Base-by-base conservation (phyloP, 345 rosid species). In the Brassica nigra region DNA sequence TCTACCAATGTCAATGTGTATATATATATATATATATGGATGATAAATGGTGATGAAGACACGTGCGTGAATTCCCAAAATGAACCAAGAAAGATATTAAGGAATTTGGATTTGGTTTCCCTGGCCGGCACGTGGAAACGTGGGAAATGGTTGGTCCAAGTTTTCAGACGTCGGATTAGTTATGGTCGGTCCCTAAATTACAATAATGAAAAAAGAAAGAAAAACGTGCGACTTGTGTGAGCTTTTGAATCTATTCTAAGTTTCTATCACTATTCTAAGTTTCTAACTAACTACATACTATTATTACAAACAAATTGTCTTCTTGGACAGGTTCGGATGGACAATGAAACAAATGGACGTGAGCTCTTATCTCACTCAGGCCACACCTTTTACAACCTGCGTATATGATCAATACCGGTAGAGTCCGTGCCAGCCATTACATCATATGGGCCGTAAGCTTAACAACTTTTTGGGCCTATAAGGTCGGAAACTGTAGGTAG, bases 121-220 rank as follows among this genome's bases (percentile, higher is more conserved):
- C 58, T 58, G 82, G 78, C 8, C 82, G 82, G 82, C 39, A 66
- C 61, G 73, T 71, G 58, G 9, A 3, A 37, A 27, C 15, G 67
- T 61, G 16, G 9, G 9, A 10, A 73, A 44, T 6, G 7, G 12
- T 23, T 68, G 73, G 59, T 61, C 68, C 39, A 77, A 23, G 31
- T 42, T 15, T 61, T 28, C 36, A 34, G 55, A 14, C 36, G 10
- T 6, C 63, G 29, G 20, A 34, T 34, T 9, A 77, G 15, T 30
- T 58, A 5, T 73, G 78, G 78, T 4, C 78, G 82, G 82, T 78
- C 30, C 20, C 15, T 65, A 29, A 7, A 73, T 12, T 11, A 66
- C 68, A 27, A 16, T 28, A 7, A 15, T 28, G 64, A 54, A 39
- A 23, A n/a, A 15, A 2, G 3, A 29, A 15, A 2, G 3, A 18